Percentiles rank a stretch among this genome's conserved stretches.
phyloP scores from a whole-genome alignment of 2,329 filamentous ascomycete species.

The Xylariales sp. region DNA sequence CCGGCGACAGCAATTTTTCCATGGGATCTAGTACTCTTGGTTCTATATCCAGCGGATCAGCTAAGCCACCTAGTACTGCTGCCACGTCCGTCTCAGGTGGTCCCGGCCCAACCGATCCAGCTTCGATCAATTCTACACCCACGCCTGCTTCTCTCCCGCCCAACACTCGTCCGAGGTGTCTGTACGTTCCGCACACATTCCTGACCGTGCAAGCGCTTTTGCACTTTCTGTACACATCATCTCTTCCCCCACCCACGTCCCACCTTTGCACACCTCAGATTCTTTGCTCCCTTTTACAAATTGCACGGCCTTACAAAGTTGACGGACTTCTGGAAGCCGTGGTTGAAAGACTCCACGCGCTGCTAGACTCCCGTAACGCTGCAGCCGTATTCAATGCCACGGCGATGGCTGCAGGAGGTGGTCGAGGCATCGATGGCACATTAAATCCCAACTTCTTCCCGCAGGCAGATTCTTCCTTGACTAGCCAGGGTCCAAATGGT shows the following conservation, averaged over 20 bases:
- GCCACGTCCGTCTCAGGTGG: conserved; percentile 38
- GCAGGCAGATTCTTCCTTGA: conserved; percentile 29
- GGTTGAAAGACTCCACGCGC: conserved; percentile 82
- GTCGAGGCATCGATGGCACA: conserved; percentile 70
- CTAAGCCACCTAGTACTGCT: conserved; percentile 38
- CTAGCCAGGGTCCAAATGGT: conserved; percentile 14
- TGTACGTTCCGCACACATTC: conserved; percentile 91
- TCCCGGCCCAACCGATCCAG: conserved; percentile 35
- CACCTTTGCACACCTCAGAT: conserved; percentile 90
- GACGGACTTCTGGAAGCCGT: conserved; percentile 91
- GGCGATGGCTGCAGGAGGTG: conserved; percentile 94
- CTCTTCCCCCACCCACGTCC: conserved; percentile 71
- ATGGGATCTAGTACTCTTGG: conserved; percentile 34
- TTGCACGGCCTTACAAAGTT: conserved; percentile 87
- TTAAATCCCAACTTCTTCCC: conserved; percentile 62
- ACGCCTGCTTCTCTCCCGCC: conserved; percentile 55
- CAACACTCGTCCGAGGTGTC: conserved; percentile 69
- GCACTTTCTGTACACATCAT: conserved; percentile 90
- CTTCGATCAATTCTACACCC: conserved; percentile 50
- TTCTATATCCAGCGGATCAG: conserved; percentile 29
- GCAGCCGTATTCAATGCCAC: conserved; percentile 97
- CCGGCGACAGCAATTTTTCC: conserved; percentile 43
- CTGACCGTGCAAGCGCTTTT: conserved; percentile 86
- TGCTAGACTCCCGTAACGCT: conserved; percentile 89
- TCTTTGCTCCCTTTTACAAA: conserved; percentile 88